A percentile compares a stretch with the other conserved stretches of the same genome.
Conservation (phyloP, 2,329 filamentous ascomycete genomes). For the Fusarium luffae region DNA sequence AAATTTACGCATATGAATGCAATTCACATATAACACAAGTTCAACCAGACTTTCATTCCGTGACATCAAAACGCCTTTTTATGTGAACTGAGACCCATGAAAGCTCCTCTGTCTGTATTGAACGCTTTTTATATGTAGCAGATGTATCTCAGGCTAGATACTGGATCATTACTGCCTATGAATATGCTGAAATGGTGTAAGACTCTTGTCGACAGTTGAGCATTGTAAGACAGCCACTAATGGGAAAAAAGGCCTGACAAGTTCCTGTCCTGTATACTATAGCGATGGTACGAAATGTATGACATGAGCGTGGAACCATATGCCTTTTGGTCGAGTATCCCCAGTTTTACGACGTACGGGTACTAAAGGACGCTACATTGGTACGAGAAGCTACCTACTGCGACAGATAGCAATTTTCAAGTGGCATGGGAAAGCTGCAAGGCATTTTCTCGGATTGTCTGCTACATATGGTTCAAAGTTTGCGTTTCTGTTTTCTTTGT, state of each 20-base stretch:
- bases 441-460: not conserved
- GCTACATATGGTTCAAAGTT: not conserved
- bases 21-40: not conserved
- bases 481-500: not conserved
- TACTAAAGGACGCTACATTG: not conserved
- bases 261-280: not conserved
- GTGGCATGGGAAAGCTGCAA: not conserved
- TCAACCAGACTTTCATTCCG: not conserved
- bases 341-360: not conserved
- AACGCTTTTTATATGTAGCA: not conserved
- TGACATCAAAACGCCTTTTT: not conserved
- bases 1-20: conserved; percentile 7
- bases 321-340: not conserved
- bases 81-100: not conserved
- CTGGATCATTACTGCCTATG: not conserved
- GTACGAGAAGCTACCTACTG: not conserved
- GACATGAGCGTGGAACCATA: not conserved
- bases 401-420: not conserved
- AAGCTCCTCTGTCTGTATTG: not conserved
- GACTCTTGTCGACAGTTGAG: not conserved
- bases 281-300: not conserved
- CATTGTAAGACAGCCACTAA: not conserved
- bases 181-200: not conserved
- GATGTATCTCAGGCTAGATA: not conserved
- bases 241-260: not conserved